phyloP scores from a whole-genome alignment of 176 grass and related monocot genomes.

The Pontederia paniculata region DNA sequence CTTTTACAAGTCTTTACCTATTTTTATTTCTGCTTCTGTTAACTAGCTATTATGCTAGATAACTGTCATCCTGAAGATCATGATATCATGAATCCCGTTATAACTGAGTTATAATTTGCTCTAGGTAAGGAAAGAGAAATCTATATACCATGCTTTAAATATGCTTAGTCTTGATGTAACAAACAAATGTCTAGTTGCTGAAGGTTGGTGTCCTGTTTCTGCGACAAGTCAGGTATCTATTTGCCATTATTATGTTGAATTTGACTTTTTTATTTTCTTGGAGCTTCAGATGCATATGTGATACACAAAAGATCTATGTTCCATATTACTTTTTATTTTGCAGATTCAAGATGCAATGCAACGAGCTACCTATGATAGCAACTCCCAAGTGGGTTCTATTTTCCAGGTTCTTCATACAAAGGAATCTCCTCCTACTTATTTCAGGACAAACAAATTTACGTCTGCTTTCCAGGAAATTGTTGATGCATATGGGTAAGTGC shows the following conservation, averaged over 20 bases:
- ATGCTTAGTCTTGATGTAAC: constrained; percentile 98
- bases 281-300: no score
- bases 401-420: constrained; percentile 88
- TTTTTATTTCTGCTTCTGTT: no score
- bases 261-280: no score
- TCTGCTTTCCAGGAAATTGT: constrained; percentile 95
- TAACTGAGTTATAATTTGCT: constrained; percentile 9
- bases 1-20: no score
- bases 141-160: constrained; percentile 93
- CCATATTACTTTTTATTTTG: constrained; percentile 4
- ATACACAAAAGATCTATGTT: no score
- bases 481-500: constrained; percentile 91
- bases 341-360: constrained; percentile 77
- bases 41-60: no score
- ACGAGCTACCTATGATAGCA: constrained; percentile 65
- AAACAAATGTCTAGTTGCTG: constrained; percentile 94
- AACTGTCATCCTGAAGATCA: no score
- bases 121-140: constrained; percentile 80
- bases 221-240: constrained; percentile 52
- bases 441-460: constrained; percentile 82
- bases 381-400: constrained; percentile 91
- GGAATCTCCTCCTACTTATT: constrained; percentile 91
- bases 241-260: no score
- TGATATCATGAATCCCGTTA: no score
- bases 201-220: constrained; percentile 92